phyloP scores from a whole-genome alignment of 176 grass and related monocot species.

The Thalia dealbata region DNA sequence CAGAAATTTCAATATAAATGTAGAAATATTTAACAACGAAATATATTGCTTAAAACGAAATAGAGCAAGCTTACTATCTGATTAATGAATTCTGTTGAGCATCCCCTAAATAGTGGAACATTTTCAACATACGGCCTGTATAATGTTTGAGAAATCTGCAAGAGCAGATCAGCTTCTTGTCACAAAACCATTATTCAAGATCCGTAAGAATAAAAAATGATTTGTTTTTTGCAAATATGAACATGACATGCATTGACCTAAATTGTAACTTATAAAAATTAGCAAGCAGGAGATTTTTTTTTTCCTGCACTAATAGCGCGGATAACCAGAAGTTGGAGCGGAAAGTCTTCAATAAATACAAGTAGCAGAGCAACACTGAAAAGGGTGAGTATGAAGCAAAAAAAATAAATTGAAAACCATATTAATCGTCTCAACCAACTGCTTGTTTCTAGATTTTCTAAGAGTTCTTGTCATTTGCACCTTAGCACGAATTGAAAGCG shows the following conservation, averaged over 20 bases:
- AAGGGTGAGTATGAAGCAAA: background rate
- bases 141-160: constrained; percentile 86
- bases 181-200: constrained; percentile 13
- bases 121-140: constrained; percentile 74
- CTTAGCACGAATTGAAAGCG: constrained; percentile 84
- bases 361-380: background rate
- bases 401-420: background rate
- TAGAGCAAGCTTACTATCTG: constrained; percentile 62
- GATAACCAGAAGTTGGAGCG: too few species aligned
- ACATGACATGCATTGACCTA: too few species aligned
- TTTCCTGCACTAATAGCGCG: too few species aligned
- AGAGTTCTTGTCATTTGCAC: constrained; percentile 22
- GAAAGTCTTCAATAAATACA: background rate
- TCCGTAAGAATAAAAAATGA: background rate
- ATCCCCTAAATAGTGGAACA: constrained; percentile 67
- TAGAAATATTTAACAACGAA: background rate
- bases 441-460: background rate
- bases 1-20: background rate
- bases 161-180: constrained; percentile 3
- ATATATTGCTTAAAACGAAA: background rate
- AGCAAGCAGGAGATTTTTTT: too few species aligned
- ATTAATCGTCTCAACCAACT: background rate
- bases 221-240: too few species aligned
- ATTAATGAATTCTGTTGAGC: constrained; percentile 91
- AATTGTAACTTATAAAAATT: too few species aligned